Evolutionary conservation across 2,329 filamentous ascomycete genomes (phyloP), one percentile per base, ranked within the genome.

Genomic region (Grosmannia penicillata): DNA sequence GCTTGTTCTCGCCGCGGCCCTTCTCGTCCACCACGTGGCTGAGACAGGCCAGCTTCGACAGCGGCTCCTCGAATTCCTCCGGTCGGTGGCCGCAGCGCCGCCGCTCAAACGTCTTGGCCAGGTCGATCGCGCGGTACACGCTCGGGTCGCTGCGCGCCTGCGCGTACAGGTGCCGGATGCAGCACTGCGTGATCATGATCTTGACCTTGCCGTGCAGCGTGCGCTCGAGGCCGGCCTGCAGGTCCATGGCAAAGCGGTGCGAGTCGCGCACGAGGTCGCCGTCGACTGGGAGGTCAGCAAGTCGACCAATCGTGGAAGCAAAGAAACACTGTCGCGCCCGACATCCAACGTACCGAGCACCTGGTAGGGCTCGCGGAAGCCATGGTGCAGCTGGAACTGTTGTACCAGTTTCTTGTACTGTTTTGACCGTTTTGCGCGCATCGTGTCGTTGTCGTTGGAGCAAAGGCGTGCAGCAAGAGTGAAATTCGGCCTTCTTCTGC

Each of bases 331-430:
- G 4, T 7, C 7, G 8, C 2, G 10, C 9, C 32, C 37, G 38
- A 40, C 19, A 42, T 11, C 3, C 22, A 9, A 53, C 63, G 41
- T 62, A 80, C 75, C 66, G 31, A 94, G 65, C 37, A 93, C 79
- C 62, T 96, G 91, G 62, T 95, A 96, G 10, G 91, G 86, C 61
- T 91, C 82, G 49, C 87, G 83, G 58, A 95, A 95, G 43, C 82
- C 80, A 56, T 93, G 95, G 43, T 76, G 78, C 57, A 89, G 71
- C 54, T 78, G 76, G 70, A 87, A 94, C 55, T 89, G 80, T 60
- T 85, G 79, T 78, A 98, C 93, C 53, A 95, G 76, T 75, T 95
- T 95, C 50, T 67, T 65, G 50, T 71, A 71, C 49, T 69, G 65
- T 47, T 70, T 70, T 18, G 63, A 65, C 13, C 67, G 42, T 34